phyloP scores from a whole-genome alignment of 352 stramenopile species.

The Phytophthora quininea region DNA sequence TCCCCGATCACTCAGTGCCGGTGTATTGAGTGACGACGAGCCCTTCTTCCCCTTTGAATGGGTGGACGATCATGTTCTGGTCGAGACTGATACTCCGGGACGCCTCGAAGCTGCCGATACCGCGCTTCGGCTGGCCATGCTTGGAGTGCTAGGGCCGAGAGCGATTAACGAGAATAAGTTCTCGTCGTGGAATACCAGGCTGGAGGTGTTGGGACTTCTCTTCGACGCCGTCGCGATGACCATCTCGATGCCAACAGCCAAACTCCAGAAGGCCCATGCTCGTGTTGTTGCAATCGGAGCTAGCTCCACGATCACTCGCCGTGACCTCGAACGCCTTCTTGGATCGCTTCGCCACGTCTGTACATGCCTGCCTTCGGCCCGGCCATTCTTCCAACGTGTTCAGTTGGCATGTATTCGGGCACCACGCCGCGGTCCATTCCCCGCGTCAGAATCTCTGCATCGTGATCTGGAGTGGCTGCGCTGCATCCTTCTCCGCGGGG shows the following conservation, averaged over 20 bases:
- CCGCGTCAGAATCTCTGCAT: too few relatives aligned
- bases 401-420: background rate
- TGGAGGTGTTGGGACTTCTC: background rate
- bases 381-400: background rate
- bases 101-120: background rate
- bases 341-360: background rate
- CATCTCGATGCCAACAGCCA: background rate
- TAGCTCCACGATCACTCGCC: background rate
- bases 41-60: background rate
- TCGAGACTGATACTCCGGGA: background rate
- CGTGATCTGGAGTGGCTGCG: too few relatives aligned
- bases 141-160: background rate
- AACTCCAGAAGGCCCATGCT: too few relatives aligned
- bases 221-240: background rate
- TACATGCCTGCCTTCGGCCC: background rate
- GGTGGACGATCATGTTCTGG: background rate
- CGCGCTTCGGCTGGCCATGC: background rate
- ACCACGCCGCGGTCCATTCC: too few relatives aligned
- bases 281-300: background rate
- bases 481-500: too few relatives aligned
- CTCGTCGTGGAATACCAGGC: background rate
- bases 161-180: background rate
- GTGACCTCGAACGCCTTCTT: background rate
- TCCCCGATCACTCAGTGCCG: background rate
- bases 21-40: background rate